Evolutionary conservation across 116 monocot genomes (phyloP), one percentile per base, ranked within the genome.

Genomic region (Posidonia oceanica): DNA sequence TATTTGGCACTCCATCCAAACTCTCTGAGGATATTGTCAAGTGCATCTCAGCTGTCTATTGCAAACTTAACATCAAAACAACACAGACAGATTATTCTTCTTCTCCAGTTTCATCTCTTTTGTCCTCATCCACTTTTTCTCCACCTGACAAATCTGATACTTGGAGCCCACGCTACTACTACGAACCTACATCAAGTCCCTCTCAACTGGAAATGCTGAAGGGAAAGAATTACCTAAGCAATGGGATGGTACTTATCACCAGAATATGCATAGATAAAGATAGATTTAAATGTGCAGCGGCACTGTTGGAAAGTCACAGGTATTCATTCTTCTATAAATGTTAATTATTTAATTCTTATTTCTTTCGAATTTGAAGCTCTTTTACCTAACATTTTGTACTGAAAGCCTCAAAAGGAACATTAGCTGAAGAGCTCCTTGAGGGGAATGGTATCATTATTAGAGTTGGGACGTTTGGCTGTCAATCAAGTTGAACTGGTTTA

Each of bases 21-120:
- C 85, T 97, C 39, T 97, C 97, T 23, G 87, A 85, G 78, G 87
- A 91, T 56, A 89, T 97, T 15, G 52, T 97, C 66, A 85, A 72
- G 76, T 91, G 92, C 77, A 92, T 97, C 59, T 77, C 85, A 56
- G 71, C 97, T 41, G 77, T 91, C 69, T 91, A 91, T 70, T 82
- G 83, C 78, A 91, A 87, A 68, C 83, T 97, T 72, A 68, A 79
- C 39, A 74, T 69, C 52, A 44, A 75, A 0, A 13, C 54, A 18
- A 69, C 77, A 39, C 70, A 51, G n/a, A 57, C 61, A 22, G 83
- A 81, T 1, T 40, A 56, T 14, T 29, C 74, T 36, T 55, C 68
- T 71, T 84, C 91, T 17, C 85, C 77, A 63, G 75, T 82, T 66
- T 75, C 91, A 54, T 91, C 91, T 20, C 66, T 80, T 36, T 95